Base-by-base conservation (phyloP, 1,139 yeast genomes). In the Taphrina deformans region DNA sequence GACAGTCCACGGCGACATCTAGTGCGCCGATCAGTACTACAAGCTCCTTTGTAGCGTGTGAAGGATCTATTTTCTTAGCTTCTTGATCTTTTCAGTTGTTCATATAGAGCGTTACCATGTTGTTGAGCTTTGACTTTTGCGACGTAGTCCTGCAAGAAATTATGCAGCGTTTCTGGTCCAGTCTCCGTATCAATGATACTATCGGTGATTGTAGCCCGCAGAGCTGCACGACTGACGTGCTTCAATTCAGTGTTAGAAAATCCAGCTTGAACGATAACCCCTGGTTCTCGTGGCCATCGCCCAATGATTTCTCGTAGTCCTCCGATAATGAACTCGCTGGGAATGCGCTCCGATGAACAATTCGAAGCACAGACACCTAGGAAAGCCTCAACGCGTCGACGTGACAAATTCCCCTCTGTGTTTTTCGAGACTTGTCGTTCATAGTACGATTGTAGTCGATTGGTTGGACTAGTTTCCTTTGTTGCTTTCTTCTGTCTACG, bases 221-320 rank as follows among this genome's bases (percentile, higher is more conserved):
- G 14, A 3, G 46, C 45, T 2, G 46, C 23, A 10, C 41, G 33
- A 7, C 51, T 45, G 35, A 46, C 18, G 27, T 46, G 44, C 24
- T 38, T 48, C 53, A 58, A 38, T 14, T 46, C 46, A 33, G 4
- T 21, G 23, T 38, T 23, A 3, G 62, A 45, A 10, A 31, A 35
- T 10, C 33, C 52, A 21, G 38, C 53, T 7, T 24, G 26, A 26
- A 6, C 24, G 18, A 18, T 38, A 10, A 9, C 21, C 24, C n/a
- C 24, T n/a, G n/a, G 35, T 18, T n/a, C 10, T n/a, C 12, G n/a
- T 7, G 63, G 63, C 63, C 63, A 59, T 2, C 55, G 55, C 4
- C 26, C 41, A 18, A 45, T 29, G 26, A 59, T 59, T 21, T 26
- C 50, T 26, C 38, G 58, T 38, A 53, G 45, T 9, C 58, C 45